phyloP scores from a whole-genome alignment of 2,329 filamentous ascomycete genomes.

The Xenosphaeropsis pyriputrescens region DNA sequence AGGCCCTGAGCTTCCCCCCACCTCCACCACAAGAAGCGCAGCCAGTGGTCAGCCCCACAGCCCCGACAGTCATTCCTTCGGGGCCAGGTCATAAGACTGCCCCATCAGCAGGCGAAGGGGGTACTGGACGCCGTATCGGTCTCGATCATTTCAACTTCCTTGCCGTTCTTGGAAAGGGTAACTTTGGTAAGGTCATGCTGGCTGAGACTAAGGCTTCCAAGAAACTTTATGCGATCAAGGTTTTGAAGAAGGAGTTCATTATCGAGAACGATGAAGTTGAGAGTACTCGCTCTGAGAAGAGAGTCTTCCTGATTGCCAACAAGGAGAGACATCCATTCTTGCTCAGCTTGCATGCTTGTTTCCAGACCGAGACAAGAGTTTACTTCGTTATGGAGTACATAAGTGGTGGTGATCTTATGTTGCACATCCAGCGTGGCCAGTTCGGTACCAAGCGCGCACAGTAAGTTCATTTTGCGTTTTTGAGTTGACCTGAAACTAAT shows the following conservation, averaged over 20 bases:
- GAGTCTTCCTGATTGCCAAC: slow-evolving; percentile 93
- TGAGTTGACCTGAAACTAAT: slow-evolving; percentile 9
- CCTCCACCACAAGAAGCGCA: slow-evolving; percentile 10
- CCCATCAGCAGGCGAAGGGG: slow-evolving; percentile 55
- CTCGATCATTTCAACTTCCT: slow-evolving; percentile 99
- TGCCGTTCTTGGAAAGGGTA: slow-evolving; percentile 94
- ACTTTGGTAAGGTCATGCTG: slow-evolving; percentile 99
- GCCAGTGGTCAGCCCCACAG: slow-evolving; percentile 14
- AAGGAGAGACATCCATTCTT: slow-evolving; percentile 94
- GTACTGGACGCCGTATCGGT: slow-evolving; percentile 74
- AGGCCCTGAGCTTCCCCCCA: slow-evolving; percentile 13
- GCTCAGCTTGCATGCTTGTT: slow-evolving; percentile 89
- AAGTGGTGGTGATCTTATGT: slow-evolving; percentile 94
- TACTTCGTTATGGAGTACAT: slow-evolving; percentile 99
- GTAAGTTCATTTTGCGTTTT: slow-evolving; percentile 34
- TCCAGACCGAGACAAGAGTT: slow-evolving; percentile 95
- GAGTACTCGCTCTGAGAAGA: slow-evolving; percentile 93
- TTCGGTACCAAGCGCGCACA: slow-evolving; percentile 94
- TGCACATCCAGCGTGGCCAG: slow-evolving; percentile 93
- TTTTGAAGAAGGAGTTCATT: slow-evolving; percentile 99
- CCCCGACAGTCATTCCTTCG: slow-evolving; percentile 6
- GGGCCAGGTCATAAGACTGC: slow-evolving; percentile 37
- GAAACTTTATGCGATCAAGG: slow-evolving; percentile 94
- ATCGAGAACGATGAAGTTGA: slow-evolving; percentile 99
- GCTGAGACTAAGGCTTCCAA: slow-evolving; percentile 90